phyloP scores from a whole-genome alignment of 805 yeast species.

The Novakomyces olei region DNA sequence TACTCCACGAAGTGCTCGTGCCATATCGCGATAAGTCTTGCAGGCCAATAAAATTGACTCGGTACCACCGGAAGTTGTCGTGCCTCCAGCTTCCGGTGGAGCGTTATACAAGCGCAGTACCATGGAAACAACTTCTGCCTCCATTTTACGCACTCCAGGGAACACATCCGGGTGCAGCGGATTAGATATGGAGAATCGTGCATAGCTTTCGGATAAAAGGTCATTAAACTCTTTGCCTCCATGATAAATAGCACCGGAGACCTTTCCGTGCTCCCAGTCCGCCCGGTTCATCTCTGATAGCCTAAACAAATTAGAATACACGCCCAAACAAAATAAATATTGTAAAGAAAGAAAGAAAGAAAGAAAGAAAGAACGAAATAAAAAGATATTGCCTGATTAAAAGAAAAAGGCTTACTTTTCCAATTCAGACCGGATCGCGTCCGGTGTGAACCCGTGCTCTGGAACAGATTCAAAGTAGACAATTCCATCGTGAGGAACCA shows the following conservation, averaged over 20 bases:
- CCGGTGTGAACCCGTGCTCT: slow-evolving; percentile 28
- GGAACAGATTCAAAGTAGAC: slow-evolving; percentile 28
- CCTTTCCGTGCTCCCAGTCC: slow-evolving; percentile 66
- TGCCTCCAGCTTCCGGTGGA: slow-evolving; percentile 53
- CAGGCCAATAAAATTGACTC: slow-evolving; percentile 77
- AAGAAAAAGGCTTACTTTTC: too few relatives aligned
- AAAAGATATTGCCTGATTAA: too few relatives aligned
- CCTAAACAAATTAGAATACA: too few relatives aligned
- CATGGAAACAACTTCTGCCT: slow-evolving; percentile 85
- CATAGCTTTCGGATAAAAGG: slow-evolving; percentile 58
- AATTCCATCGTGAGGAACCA: slow-evolving; percentile 32
- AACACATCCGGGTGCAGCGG: slow-evolving; percentile 94
- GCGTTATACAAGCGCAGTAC: slow-evolving; percentile 51
- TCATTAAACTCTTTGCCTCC: slow-evolving; percentile 64
- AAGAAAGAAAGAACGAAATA: too few relatives aligned
- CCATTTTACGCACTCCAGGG: slow-evolving; percentile 93
- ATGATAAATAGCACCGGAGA: slow-evolving; percentile 91
- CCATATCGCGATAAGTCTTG: slow-evolving; percentile 68
- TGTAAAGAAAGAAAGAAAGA: too few relatives aligned
- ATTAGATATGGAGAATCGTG: slow-evolving; percentile 63
- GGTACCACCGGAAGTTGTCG: slow-evolving; percentile 86
- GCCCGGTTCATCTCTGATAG: slow-evolving; percentile 30
- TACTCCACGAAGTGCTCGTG: slow-evolving; percentile 29
- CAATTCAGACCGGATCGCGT: slow-evolving; percentile 28
- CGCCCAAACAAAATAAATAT: background rate